Base-by-base conservation (phyloP, 306 rosid species). In the Begonia fuchsioides region DNA sequence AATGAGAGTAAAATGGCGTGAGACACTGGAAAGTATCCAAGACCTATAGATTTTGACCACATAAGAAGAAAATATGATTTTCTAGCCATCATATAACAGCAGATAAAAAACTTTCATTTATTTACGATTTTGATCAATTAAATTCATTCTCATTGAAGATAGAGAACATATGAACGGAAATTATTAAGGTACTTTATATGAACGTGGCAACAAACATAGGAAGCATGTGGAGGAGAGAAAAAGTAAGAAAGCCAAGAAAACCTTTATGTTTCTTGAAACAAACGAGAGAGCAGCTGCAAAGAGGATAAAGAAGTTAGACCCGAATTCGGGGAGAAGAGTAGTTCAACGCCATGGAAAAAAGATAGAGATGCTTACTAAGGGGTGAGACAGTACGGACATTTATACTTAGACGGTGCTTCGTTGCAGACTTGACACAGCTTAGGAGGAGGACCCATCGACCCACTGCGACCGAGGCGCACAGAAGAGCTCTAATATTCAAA, bases 211-310 rank as follows among this genome's bases (percentile, higher is more conserved):
- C 35, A 26, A 47, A 10, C 3, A 47, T 47, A 12, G 11, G 15
- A 13, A 49, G 39, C n/a, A n/a, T n/a, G n/a, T n/a, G 46, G 6
- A 10, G 2, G 49, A 17, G 38, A 52, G 52, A 43, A 9, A n/a
- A n/a, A n/a, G n/a, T 12, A 18, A 9, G 38, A 3, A 56, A 51
- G 55, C 35, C 35, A 12, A 19, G 2, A 48, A 32, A 44, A 88
- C 95, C 96, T 73, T 81, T 83, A 79, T 88, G 96, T 54, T 72
- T 83, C 75, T 76, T 81, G 74, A 78, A 88, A 62, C 96, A 88
- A 54, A 53, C 18, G 44, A 88, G 56, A 17, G 95, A 81, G 65
- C 95, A 88, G 57, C 90, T 78, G 75, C 68, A 57, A 43, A 17
- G 13, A 26, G 15, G 62, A 38, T 8, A 54, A 52, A 11, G 6